Evolutionary conservation across 345 rosid species (phyloP), one percentile per base, ranked within the genome.

Genomic region (Populus ilicifolia): DNA sequence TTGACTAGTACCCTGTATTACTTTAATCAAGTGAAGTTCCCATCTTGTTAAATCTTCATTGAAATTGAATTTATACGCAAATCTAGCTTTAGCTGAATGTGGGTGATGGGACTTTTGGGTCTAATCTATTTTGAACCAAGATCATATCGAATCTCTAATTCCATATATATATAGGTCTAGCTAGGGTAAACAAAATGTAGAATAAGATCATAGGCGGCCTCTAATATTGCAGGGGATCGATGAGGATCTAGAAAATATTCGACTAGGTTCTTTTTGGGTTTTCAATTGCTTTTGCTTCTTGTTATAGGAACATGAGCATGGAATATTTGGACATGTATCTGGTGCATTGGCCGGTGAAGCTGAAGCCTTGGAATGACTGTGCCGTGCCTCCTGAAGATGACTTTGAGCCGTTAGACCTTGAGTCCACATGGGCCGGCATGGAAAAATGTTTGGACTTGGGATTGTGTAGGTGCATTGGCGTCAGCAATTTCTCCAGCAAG

Each of bases 261-360:
- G 33, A 59, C 59, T 13, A 17, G 13, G n/a, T 35, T 54, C 39
- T n/a, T 59, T 5, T 5, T 27, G 6, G 56, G 73, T 41, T 10
- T 12, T 44, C 1, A 33, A 16, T 27, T 33, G 5, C 62, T 68
- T 30, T 67, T 18, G 6, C 21, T 63, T 23, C 21, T 8, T 67
- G 27, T 7, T 72, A 64, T 70, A 92, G 97, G 89, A 87, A 76
- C 20, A 43, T 89, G 88, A 89, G 88, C 29, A 86, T 93, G 89
- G 97, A 94, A 69, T 88, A 89, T 69, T 17, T 88, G 67, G 98
- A 94, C 83, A 84, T 89, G 93, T 94, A 94, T 72, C 77, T 94
- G 86, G 97, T 94, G 81, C 98, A 94, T 78, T 94, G 98, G 98
- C 98, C 98, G 6, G 83, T 94, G 78, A 94, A 89, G 84, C 80